Conservation (phyloP, 441 rosid genomes). For the Adansonia madagascariensis region DNA sequence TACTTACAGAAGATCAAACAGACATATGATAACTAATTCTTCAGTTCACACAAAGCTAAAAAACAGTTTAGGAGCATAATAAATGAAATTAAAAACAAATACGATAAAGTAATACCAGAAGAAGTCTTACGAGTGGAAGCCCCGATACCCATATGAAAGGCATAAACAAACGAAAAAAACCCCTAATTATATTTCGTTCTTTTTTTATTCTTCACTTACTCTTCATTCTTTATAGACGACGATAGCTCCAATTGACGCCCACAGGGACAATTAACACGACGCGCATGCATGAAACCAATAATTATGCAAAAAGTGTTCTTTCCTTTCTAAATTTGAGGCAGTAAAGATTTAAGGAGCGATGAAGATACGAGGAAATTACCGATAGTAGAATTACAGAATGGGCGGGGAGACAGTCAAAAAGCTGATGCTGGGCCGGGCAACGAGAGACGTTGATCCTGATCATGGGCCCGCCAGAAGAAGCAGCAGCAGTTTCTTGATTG, state of each 20-base stretch:
- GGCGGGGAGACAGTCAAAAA: slow-evolving; percentile 43
- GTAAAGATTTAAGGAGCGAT: not conserved
- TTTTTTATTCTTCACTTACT: not conserved
- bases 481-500: slow-evolving; percentile 28
- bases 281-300: slow-evolving; percentile 15
- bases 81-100: not conserved
- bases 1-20: not conserved
- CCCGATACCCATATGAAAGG: slow-evolving; percentile 22
- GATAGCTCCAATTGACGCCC: slow-evolving; percentile 14
- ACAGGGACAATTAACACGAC: not conserved
- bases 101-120: slow-evolving; percentile 15
- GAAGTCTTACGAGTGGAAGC: slow-evolving; percentile 5
- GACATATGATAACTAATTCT: not conserved
- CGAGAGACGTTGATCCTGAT: slow-evolving; percentile 52
- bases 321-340: not conserved
- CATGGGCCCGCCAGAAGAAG: slow-evolving; percentile 31
- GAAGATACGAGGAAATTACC: slow-evolving; percentile 43
- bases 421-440: slow-evolving; percentile 53
- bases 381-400: slow-evolving; percentile 46
- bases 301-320: not conserved
- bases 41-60: not conserved
- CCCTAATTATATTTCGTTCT: not conserved
- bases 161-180: not conserved
- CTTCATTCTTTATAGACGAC: not conserved
- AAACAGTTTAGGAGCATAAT: not conserved